Percentiles rank a stretch among this genome's conserved stretches.
phyloP scores from a whole-genome alignment of 805 yeast species.

The Candida boleticola region DNA sequence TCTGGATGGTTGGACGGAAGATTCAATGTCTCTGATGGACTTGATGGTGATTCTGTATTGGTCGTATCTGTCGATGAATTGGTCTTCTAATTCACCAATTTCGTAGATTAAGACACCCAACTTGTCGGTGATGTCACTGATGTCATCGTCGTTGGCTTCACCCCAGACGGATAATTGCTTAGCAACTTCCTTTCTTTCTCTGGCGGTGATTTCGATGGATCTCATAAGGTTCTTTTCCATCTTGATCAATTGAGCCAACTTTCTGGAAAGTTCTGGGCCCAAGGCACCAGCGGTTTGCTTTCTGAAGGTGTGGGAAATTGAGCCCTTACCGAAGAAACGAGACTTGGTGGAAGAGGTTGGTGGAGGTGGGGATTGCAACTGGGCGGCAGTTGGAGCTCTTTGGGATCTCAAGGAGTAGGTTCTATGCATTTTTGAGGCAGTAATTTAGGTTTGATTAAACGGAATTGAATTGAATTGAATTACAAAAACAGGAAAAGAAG shows the following conservation, averaged over 20 bases:
- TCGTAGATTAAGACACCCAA: slow-evolving; percentile 94
- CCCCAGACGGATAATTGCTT: slow-evolving; percentile 98
- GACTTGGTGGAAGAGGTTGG: slow-evolving; percentile 74
- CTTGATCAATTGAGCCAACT: slow-evolving; percentile 87
- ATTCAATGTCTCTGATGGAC: slow-evolving; percentile 93
- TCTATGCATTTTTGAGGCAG: slow-evolving; percentile 68
- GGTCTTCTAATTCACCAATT: slow-evolving; percentile 97
- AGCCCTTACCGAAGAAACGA: slow-evolving; percentile 72
- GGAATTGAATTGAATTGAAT: too few relatives aligned
- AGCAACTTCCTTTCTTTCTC: slow-evolving; percentile 94
- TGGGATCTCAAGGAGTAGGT: slow-evolving; percentile 76
- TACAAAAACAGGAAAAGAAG: slow-evolving; percentile 1
- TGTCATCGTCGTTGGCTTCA: slow-evolving; percentile 96
- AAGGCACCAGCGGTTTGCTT: slow-evolving; percentile 85
- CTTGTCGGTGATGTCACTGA: slow-evolving; percentile 94
- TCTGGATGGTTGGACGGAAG: slow-evolving; percentile 96
- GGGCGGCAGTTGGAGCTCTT: slow-evolving; percentile 82
- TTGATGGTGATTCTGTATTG: slow-evolving; percentile 95
- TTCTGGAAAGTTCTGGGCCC: slow-evolving; percentile 94
- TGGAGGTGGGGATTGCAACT: slow-evolving; percentile 76
- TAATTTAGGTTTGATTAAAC: too few relatives aligned
- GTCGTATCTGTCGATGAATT: slow-evolving; percentile 96
- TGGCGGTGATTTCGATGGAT: slow-evolving; percentile 86
- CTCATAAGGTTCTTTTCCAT: slow-evolving; percentile 96
- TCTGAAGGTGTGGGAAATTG: slow-evolving; percentile 68